Base-by-base conservation (phyloP, 2,329 filamentous ascomycete genomes). In the Talaromyces piceae region DNA sequence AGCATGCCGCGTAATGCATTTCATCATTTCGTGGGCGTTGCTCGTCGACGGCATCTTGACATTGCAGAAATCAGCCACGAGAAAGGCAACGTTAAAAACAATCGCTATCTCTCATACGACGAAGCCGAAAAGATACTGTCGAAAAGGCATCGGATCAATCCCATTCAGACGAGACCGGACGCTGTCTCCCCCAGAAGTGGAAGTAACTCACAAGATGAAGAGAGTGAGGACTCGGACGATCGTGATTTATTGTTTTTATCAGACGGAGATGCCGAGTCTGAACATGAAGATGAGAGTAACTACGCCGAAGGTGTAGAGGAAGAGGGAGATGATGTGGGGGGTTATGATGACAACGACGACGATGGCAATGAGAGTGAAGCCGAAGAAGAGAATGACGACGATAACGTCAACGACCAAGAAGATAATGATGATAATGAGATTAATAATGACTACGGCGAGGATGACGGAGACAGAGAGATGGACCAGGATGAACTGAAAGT, bases 41-140 rank as follows among this genome's bases (percentile, higher is more conserved):
- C 81, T 1, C 72, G 77, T 53, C 73, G 80, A 54, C 79, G 75
- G 57, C 68, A 70, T 7, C 58, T 85, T 4, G 61, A 72, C 12
- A 76, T 86, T 2, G 70, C 73, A 43, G 67, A 74, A 47, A 59
- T 64, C 8, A 60, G 65, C 28, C 60, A 59, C 22, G 67, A 69
- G 43, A 63, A 59, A 16, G 65, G 57, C 54, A 60, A n/a, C n/a
- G n/a, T n/a, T n/a, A n/a, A 59, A 39, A 28, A 44, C 12, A 55
- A 61, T 3, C 51, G 55, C 25, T 54, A 53, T 16, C 57, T 74
- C 53, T 59, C 62, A 44, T 69, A 75, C 56, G 62, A 72, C 56
- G 65, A 74, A 57, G 59, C 76, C 37, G 74, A 74, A 60, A 53
- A 63, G 57, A 62, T 68, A 56, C 54, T 77, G 41, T 60, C 61